Evolutionary conservation across 2,329 filamentous ascomycete species (phyloP), one percentile per base, ranked within the genome.

Genomic region (Stemphylium lycopersici): DNA sequence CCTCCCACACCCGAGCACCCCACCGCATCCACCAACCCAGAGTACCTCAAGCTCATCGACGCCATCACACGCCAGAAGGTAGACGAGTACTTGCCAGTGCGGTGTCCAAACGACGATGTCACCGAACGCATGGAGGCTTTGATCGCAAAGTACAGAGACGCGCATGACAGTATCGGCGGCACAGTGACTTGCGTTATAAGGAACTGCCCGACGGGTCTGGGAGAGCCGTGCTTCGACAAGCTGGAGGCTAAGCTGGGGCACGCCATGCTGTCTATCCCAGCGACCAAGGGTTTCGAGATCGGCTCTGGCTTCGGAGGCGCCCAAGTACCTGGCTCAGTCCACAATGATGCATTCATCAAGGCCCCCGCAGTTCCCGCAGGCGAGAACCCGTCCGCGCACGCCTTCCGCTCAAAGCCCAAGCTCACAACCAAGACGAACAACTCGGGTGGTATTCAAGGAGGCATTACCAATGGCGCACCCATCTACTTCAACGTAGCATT

Each of bases 401-500:
- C 73, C 2, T 59, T 63, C 31, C 78, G 80, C 13, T 55, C 47
- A 11, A 55, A 55, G 54, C 85, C 89, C 15, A 83, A 81, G 59
- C 83, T 97, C 48, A 88, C 87, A 7, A 97, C 93, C 51, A 90
- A 89, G 80, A 97, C 93, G 22, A 98, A 98, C 81, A 92, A 96
- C 81, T 93, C 89, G 2, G 93, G 93, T 11, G 95, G 93, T 61
- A 91, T 98, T 65, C 93, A 98, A 79, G 95, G 93, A 38, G 93
- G 93, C 47, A 98, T 98, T 77, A 89, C 90, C 45, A 98, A 98
- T 76, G 95, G 93, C 53, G 90, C 91, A 33, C 89, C 88, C 55
- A 91, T 98, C 79, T 98, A 95, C 83, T 98, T 98, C 85, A 87
- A 90, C 45, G 88, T 96, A 4, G 93, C 86, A 13, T 98, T 98